Conservation (phyloP, 306 rosid species). For the Rosa lucieae region DNA sequence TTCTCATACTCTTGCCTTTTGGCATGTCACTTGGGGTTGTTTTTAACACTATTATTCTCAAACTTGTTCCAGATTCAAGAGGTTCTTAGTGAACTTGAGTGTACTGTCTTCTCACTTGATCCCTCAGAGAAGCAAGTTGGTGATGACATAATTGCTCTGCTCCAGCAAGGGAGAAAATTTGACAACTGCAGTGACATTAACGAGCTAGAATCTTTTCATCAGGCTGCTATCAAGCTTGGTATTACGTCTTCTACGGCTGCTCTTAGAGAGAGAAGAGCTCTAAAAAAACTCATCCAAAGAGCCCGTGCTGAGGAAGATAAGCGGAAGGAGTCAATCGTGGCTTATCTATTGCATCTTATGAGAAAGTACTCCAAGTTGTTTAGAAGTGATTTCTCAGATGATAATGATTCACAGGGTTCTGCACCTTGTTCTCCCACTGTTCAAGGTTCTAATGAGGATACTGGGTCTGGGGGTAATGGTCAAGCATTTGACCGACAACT, state of each 20-base stretch:
- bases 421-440: conserved; percentile 95
- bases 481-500: conserved; percentile 79
- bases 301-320: conserved; percentile 95
- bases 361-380: conserved; percentile 93
- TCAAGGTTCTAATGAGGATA: conserved; percentile 63
- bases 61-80: conserved; percentile 66
- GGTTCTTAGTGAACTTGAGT: conserved; percentile 64
- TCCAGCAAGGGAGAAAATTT: conserved; percentile 86
- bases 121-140: conserved; percentile 92
- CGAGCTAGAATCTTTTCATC: conserved; percentile 96
- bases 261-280: conserved; percentile 94
- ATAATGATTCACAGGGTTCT: conserved; percentile 95
- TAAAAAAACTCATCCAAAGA: conserved; percentile 83
- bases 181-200: conserved; percentile 56
- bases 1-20: conserved; percentile 11
- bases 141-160: conserved; percentile 72
- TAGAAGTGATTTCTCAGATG: conserved; percentile 85
- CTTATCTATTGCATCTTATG: conserved; percentile 91
- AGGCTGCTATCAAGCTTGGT: conserved; percentile 89
- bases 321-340: conserved; percentile 94
- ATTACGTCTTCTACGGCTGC: conserved; percentile 94
- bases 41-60: conserved; percentile 17
- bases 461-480: conserved; percentile 45
- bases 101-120: conserved; percentile 60
- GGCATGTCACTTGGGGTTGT: conserved; percentile 13